Percentiles rank a stretch among this genome's conserved stretches.
These are phyloP conservation scores for Nemania sp. DNA, from an alignment of 2,329 filamentous ascomycete genomes.

Conservation along the genomic window DNA sequence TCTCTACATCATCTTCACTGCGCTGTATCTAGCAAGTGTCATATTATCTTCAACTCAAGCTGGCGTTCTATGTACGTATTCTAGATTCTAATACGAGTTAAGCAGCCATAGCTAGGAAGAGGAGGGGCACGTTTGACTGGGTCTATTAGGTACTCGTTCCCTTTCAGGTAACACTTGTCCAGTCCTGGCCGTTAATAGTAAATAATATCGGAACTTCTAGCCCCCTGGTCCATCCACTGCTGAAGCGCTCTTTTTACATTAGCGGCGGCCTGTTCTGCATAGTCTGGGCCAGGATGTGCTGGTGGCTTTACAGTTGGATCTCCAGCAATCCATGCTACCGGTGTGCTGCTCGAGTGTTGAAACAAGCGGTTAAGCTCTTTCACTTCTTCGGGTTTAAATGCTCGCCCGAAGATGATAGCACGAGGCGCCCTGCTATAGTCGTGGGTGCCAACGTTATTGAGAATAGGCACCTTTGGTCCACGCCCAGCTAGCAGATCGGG, in stretches of 20 bases:
- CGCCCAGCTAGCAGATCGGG: constrained; percentile 24
- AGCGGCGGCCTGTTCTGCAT: constrained; percentile 27
- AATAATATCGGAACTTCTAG: not conserved
- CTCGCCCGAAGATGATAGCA: constrained; percentile 37
- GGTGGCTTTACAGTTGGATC: constrained; percentile 15
- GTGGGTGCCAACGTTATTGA: constrained; percentile 34
- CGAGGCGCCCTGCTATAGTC: constrained; percentile 32
- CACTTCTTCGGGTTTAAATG: constrained; percentile 26
- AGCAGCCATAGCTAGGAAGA: too few species aligned
- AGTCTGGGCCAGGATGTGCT: constrained; percentile 10
- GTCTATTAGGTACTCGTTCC: too few species aligned
- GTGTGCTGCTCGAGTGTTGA: not conserved
- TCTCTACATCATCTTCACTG: too few species aligned
- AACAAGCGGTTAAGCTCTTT: constrained; percentile 20
- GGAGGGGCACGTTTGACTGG: too few species aligned
- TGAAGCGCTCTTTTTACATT: constrained; percentile 20
- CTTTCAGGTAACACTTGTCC: too few species aligned
- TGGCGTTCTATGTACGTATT: too few species aligned
- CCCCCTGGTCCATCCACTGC: not conserved
- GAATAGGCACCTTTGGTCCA: constrained; percentile 26
- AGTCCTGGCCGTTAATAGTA: too few species aligned
- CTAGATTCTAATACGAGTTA: too few species aligned
- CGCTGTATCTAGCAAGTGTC: too few species aligned
- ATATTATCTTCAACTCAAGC: too few species aligned
- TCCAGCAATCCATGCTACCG: constrained; percentile 18